Base-by-base conservation (phyloP, 2,329 filamentous ascomycete genomes). In the Colletotrichum australisinense region DNA sequence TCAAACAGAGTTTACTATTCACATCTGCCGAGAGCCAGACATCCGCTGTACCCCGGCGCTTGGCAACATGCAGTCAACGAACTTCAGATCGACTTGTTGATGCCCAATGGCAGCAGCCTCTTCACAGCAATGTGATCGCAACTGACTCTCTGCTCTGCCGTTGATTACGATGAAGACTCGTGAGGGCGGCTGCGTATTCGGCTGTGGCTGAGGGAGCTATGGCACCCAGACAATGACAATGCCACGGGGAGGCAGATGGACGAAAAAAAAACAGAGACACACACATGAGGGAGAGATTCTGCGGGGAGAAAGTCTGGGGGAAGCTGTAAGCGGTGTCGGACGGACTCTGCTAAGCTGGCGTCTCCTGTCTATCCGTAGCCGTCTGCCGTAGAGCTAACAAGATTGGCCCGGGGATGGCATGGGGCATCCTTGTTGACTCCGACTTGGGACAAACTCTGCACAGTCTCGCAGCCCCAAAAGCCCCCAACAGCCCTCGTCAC, bases 1-100 rank as follows among this genome's bases (percentile, higher is more conserved):
- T 72, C 32, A 57, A 63, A 63, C 64, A 72, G 49, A 67, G 56
- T 71, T 71, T 49, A 62, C 62, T 71, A 49, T 69, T 65, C 38
- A 52, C 58, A 58, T 56, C 60, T 68, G 66, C 30, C 46, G 49
- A 68, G 32, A 22, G n/a, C 57, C 16, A 57, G 22, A 28, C 26
- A 38, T 55, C 52, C 38, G 28, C 26, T 57, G 19, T n/a, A n/a
- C 24, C 42, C 12, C 56, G 35, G 26, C 16, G 53, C 19, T 22
- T 11, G 26, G 30, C 11, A 53, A 24, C 52, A 52, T 62, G 19
- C 30, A 53, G 28, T 19, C 28, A n/a, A 9, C 22, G 24, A 52
- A 52, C 46, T 60, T 19, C 42, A 49, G 42, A 19, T n/a, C 3
- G 42, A 49, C 19, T 49, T 49, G 14, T 68, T 68, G 35, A 30